These are phyloP conservation scores for Lactifluus piperatus DNA, from an alignment of 768 basidiomycete genomes.

Conservation along the genomic window DNA sequence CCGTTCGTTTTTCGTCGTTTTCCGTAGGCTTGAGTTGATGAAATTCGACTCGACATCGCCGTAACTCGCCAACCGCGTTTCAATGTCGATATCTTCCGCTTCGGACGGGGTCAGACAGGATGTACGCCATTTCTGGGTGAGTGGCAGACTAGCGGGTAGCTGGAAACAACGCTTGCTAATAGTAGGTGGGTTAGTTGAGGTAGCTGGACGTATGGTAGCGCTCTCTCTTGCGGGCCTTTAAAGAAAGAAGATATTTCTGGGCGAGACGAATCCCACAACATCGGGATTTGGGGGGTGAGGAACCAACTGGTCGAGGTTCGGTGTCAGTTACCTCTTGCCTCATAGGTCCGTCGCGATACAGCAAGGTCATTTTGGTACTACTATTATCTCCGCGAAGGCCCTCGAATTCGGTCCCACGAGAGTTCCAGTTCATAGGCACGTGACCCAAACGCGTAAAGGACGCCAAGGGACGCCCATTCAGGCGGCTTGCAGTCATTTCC, in stretches of 20 bases:
- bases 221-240: background rate
- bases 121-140: constrained; percentile 53
- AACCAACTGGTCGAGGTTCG: background rate
- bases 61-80: constrained; percentile 66
- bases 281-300: background rate
- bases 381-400: constrained; percentile 49
- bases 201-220: constrained; percentile 17
- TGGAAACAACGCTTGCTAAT: constrained; percentile 48
- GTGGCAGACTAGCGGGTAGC: constrained; percentile 41
- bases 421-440: constrained; percentile 43
- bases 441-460: constrained; percentile 50
- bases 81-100: too few relatives aligned
- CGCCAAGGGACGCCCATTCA: constrained; percentile 75
- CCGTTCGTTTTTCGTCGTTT: constrained; percentile 33
- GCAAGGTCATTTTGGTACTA: constrained; percentile 32
- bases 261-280: background rate
- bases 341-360: constrained; percentile 22
- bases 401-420: constrained; percentile 72
- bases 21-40: background rate
- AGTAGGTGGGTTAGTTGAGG: constrained; percentile 26
- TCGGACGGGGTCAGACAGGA: too few relatives aligned
- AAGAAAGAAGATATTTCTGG: background rate
- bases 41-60: constrained; percentile 34
- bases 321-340: constrained; percentile 13
- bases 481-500: constrained; percentile 70